Conservation (phyloP, 768 basidiomycete species). For the Tulasnella sp. region DNA sequence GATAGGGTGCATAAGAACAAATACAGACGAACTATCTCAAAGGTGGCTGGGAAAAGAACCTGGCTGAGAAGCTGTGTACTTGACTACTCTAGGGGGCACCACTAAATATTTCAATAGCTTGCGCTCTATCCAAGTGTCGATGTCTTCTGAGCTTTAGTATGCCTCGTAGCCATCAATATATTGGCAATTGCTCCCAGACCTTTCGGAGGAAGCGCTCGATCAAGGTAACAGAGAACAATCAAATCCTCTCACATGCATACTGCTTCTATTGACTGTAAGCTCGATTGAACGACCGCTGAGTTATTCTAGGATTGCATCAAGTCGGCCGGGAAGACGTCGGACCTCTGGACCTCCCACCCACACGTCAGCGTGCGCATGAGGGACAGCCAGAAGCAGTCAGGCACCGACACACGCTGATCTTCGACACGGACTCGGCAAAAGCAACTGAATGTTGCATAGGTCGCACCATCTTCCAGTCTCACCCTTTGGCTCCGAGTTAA, state of each 20-base stretch:
- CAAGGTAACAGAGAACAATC: not conserved
- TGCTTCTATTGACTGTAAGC: not conserved
- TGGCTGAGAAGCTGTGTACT: no score
- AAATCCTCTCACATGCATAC: not conserved
- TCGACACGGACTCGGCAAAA: not conserved
- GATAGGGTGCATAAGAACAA: no score
- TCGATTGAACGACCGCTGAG: not conserved
- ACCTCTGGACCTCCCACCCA: not conserved
- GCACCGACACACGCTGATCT: constrained; percentile 1
- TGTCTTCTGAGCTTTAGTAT: no score
- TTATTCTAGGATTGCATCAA: not conserved
- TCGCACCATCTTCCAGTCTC: not conserved
- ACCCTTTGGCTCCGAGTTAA: not conserved
- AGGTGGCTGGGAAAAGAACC: no score
- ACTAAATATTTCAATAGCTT: no score
- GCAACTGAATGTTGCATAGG: not conserved
- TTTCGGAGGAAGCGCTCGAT: not conserved
- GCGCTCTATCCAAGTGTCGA: no score
- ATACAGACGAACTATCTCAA: no score
- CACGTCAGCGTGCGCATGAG: not conserved
- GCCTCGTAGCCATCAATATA: no score
- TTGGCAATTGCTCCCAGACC: no score
- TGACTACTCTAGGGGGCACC: no score
- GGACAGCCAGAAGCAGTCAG: not conserved
- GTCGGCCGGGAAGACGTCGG: not conserved